These are phyloP conservation scores for Pythium dissotocum DNA, from an alignment of 352 stramenopile species.

Conservation along the genomic window DNA sequence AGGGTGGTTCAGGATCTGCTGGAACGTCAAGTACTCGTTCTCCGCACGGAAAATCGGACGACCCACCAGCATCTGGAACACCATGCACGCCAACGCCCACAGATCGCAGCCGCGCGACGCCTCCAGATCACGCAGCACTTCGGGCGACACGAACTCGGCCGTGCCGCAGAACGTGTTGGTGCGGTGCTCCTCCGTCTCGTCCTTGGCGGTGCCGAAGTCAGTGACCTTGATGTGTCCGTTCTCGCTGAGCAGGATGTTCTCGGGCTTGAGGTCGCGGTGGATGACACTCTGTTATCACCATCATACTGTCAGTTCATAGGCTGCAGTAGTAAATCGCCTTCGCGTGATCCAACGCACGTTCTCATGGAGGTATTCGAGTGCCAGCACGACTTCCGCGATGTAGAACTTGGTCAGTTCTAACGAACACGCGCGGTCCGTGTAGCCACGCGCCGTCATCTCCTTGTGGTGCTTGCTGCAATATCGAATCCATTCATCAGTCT, in stretches of 20 bases:
- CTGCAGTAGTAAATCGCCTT: neutral
- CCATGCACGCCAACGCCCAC: no score
- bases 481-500: neutral
- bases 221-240: constrained; percentile 90
- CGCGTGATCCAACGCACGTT: constrained; percentile 35
- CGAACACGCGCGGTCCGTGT: constrained; percentile 69
- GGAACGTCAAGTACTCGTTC: no score
- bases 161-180: constrained; percentile 91
- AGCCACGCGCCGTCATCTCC: constrained; percentile 48
- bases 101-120: constrained; percentile 79
- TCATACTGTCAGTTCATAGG: no score
- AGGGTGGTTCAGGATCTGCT: no score
- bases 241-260: constrained; percentile 73
- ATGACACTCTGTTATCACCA: constrained; percentile 34
- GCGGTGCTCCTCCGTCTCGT: constrained; percentile 76
- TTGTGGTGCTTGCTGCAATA: constrained; percentile 74
- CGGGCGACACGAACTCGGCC: constrained; percentile 91
- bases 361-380: constrained; percentile 94
- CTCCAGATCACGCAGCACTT: constrained; percentile 86
- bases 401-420: constrained; percentile 91
- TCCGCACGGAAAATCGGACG: no score
- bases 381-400: constrained; percentile 93
- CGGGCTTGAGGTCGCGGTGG: constrained; percentile 76
- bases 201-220: constrained; percentile 89
- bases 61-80: no score